Base-by-base conservation (phyloP, 495 filamentous ascomycete species). In the Trypethelium eluteriae region DNA sequence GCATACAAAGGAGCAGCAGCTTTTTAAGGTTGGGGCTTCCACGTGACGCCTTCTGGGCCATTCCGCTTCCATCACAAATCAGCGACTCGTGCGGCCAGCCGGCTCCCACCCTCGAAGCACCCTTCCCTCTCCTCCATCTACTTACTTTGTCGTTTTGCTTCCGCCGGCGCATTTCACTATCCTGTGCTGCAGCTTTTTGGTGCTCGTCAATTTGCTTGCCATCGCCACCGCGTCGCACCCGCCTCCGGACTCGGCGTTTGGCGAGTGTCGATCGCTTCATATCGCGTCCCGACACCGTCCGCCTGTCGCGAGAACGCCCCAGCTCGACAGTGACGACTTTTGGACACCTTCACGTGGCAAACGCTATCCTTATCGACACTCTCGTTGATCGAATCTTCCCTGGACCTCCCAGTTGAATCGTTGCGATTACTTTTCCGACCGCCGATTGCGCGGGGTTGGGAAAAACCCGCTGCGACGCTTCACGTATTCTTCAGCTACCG, bases 31-130 rank as follows among this genome's bases (percentile, higher is more conserved):
- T 11, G 53, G 25, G 25, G 53, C 53, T 59, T 11, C 53, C 53
- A 59, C 53, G 53, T 59, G 53, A 59, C 53, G 53, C 7, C 3
- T 9, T 7, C 25, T 59, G 6, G 49, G 25, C 53, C 53, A 59
- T 59, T 59, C 53, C 53, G 36, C 53, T 59, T 59, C 53, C 53
- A 59, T 59, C 53, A 59, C 53, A 36, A 34, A 59, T 59, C 53
- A 59, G 53, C 53, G 53, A 59, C 53, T 59, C 53, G 34, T 35
- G 53, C 53, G 53, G 53, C 53, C 53, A 59, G 11, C 53, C 25
- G 53, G 36, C 32, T 59, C 32, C 25, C 53, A 59, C 53, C 49
- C 32, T 35, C 53, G 53, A 59, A 6, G 6, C 6, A 18, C 5
- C 4, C 53, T 18, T 35, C 53, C 53, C 36, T 36, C 53, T 9